Evolutionary conservation across 805 yeast genomes (phyloP).

Genomic region (Teunomyces lycoperdinae): DNA sequence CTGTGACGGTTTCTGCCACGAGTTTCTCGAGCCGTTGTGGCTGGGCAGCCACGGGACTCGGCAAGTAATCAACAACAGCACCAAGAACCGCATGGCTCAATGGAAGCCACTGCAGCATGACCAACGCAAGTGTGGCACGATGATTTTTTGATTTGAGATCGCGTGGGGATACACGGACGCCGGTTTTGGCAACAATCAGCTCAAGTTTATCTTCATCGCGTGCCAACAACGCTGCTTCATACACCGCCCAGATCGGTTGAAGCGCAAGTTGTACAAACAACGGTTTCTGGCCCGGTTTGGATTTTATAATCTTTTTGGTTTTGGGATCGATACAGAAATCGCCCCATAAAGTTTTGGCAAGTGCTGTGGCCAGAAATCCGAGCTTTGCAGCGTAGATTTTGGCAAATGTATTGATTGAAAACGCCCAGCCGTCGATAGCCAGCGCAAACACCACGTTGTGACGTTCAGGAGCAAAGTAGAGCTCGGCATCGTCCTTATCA

Average conservation of each 20-base stretch:
- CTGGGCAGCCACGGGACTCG: slow-evolving; percentile 82
- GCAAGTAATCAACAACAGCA: slow-evolving; percentile 79
- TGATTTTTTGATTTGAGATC: slow-evolving; percentile 80
- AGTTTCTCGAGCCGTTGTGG: slow-evolving; percentile 64
- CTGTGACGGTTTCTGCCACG: slow-evolving; percentile 39
- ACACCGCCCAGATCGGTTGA: slow-evolving; percentile 91
- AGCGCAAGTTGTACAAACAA: slow-evolving; percentile 82
- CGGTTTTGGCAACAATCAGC: slow-evolving; percentile 70
- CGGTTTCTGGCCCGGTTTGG: slow-evolving; percentile 63
- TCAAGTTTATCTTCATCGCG: slow-evolving; percentile 69
- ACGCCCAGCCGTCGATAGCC: slow-evolving; percentile 98
- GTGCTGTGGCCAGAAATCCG: slow-evolving; percentile 75
- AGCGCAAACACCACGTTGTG: slow-evolving; percentile 88
- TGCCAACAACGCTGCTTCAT: slow-evolving; percentile 63
- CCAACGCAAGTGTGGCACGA: slow-evolving; percentile 54
- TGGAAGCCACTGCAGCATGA: slow-evolving; percentile 94
- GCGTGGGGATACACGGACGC: slow-evolving; percentile 65
- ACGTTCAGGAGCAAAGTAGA: slow-evolving; percentile 82
- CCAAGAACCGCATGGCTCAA: slow-evolving; percentile 81
- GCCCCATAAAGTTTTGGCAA: slow-evolving; percentile 93
- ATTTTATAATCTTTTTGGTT: slow-evolving; percentile 71
- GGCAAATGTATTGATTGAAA: slow-evolving; percentile 84
- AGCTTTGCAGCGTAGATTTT: slow-evolving; percentile 79
- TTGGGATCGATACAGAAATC: slow-evolving; percentile 88
- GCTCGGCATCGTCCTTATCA: slow-evolving; percentile 75